Conservation (phyloP, 2,329 filamentous ascomycete genomes). For the Cytospora leucostoma region DNA sequence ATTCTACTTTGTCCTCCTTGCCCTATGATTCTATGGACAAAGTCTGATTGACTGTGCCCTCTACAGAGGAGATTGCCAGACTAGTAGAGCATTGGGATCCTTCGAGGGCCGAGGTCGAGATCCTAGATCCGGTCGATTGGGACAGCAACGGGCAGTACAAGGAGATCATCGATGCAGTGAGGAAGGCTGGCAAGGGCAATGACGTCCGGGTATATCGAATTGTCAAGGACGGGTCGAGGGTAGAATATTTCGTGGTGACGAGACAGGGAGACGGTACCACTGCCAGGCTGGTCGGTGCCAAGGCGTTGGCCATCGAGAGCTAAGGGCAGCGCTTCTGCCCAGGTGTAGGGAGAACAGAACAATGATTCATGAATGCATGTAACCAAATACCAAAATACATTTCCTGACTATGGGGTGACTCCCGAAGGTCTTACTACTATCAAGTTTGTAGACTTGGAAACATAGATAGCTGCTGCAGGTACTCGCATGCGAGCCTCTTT, state of each 20-base stretch:
- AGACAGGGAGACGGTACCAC: conserved; percentile 57
- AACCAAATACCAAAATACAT: not conserved
- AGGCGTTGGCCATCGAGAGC: conserved; percentile 76
- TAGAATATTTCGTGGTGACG: conserved; percentile 79
- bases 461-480: not conserved
- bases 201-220: conserved; percentile 78
- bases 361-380: not conserved
- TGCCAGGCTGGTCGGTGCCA: conserved; percentile 71
- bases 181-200: conserved; percentile 60
- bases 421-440: not conserved
- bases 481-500: not conserved
- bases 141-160: conserved; percentile 71
- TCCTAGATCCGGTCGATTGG: conserved; percentile 70
- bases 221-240: conserved; percentile 59
- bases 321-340: conserved; percentile 38
- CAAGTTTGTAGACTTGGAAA: not conserved
- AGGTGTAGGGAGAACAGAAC: not conserved
- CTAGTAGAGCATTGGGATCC: conserved; percentile 62
- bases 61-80: conserved; percentile 66
- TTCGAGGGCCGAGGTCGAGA: conserved; percentile 60
- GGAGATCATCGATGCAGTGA: conserved; percentile 68
- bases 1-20: too few species aligned
- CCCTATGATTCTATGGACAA: not conserved
- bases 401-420: not conserved
- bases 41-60: conserved; percentile 16